phyloP scores from a whole-genome alignment of 164 flowering plant genomes.

The Magnolia changhungtana region DNA sequence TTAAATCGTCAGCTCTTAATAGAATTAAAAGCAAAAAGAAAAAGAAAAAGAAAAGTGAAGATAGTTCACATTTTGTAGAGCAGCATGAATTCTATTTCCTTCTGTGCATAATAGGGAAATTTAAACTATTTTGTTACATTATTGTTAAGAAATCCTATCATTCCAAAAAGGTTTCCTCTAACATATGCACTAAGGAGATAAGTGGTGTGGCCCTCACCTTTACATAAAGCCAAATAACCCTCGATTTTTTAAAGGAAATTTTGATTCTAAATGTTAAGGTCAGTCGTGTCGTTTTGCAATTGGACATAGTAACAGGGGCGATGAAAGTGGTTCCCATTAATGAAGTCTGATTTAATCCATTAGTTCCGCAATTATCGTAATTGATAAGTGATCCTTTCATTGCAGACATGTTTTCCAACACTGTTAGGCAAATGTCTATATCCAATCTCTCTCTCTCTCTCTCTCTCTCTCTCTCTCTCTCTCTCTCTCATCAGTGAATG shows the following conservation, averaged over 20 bases:
- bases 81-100: neutral
- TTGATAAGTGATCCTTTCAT: slow-evolving; percentile 10
- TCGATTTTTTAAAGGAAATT: neutral
- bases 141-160: neutral
- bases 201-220: neutral
- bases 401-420: slow-evolving; percentile 5
- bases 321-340: neutral
- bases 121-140: neutral
- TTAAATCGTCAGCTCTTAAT: neutral
- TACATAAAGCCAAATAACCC: neutral
- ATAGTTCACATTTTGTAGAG: no score
- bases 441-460: neutral
- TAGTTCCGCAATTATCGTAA: slow-evolving; percentile 1
- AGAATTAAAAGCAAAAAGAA: no score
- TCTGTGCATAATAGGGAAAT: neutral
- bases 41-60: no score
- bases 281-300: neutral
- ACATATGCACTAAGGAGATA: neutral
- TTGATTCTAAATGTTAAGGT: neutral
- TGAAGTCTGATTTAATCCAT: slow-evolving; percentile 11
- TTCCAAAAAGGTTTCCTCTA: neutral
- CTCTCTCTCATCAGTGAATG: neutral
- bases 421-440: slow-evolving; percentile 6
- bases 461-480: neutral
- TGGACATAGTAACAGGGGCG: neutral